phyloP scores from a whole-genome alignment of 164 flowering plant genomes.

The Piper longum region DNA sequence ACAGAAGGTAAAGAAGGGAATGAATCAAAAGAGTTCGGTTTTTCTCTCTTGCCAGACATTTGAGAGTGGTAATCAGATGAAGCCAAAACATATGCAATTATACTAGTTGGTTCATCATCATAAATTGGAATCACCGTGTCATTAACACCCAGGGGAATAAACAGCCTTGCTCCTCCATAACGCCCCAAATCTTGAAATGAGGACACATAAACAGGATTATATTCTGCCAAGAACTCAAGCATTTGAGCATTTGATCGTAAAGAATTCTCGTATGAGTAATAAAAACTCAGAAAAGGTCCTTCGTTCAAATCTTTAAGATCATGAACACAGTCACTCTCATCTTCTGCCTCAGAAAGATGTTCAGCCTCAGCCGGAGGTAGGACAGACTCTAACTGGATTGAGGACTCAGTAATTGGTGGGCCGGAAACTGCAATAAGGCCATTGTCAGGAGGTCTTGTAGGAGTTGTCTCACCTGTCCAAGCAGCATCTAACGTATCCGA shows the following conservation, averaged over 20 bases:
- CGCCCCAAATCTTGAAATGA: constrained; percentile 50
- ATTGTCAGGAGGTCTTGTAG: constrained; percentile 23
- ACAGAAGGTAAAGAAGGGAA: constrained; percentile 22
- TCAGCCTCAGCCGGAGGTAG: constrained; percentile 21
- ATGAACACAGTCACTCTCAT: constrained; percentile 32
- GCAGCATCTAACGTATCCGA: constrained; percentile 90
- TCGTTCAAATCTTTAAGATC: constrained; percentile 52
- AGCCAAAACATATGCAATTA: constrained; percentile 57
- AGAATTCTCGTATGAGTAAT: constrained; percentile 47
- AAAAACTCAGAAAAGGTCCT: constrained; percentile 56
- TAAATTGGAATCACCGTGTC: constrained; percentile 76
- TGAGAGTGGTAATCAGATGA: constrained; percentile 55
- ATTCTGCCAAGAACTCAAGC: constrained; percentile 40
- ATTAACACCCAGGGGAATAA: constrained; percentile 63
- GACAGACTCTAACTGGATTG: constrained; percentile 11
- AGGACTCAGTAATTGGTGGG: constrained; percentile 21
- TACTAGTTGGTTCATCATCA: constrained; percentile 98
- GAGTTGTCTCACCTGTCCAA: constrained; percentile 75
- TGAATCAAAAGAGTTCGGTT: constrained; percentile 30
- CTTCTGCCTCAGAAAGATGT: constrained; percentile 11
- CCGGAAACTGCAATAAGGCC: constrained; percentile 20
- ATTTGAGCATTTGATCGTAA: constrained; percentile 31
- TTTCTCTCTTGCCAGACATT: constrained; percentile 49
- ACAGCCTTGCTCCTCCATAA: constrained; percentile 55
- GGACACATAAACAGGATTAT: constrained; percentile 57